A percentile compares a stretch with the other conserved stretches of the same genome.
These are phyloP conservation scores for Papiliotrema flavescens DNA, from an alignment of 1,284 basidiomycete species.

Conservation along the genomic window DNA sequence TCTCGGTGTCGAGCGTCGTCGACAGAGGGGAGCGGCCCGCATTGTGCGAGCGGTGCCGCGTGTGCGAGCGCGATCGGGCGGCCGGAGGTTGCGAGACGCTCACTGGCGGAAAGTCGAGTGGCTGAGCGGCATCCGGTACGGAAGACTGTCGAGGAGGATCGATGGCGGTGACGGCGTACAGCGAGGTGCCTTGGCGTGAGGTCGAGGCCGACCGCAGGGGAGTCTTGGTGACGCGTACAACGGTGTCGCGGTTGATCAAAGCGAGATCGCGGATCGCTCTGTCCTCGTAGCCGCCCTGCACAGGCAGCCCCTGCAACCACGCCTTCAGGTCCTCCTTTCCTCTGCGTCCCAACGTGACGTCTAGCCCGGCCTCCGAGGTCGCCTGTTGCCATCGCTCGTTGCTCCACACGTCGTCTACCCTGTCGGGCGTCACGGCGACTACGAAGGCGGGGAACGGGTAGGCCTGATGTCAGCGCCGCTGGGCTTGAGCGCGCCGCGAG, in stretches of 20 bases:
- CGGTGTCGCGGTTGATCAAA: conserved; percentile 2
- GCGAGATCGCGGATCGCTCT: conserved; percentile 1
- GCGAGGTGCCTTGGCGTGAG: neutral
- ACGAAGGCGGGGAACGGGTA: conserved; percentile 36
- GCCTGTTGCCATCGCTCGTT: conserved; percentile 25
- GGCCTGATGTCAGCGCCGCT: conserved; percentile 18
- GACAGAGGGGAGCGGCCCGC: too few relatives aligned
- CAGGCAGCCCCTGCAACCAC: conserved; percentile 23
- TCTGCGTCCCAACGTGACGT: conserved; percentile 17
- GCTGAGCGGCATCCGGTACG: too few relatives aligned
- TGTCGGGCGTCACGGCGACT: conserved; percentile 25
- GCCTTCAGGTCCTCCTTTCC: conserved; percentile 16
- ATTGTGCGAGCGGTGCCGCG: neutral
- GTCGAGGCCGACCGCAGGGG: neutral
- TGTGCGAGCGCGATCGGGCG: neutral
- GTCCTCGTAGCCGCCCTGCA: too few relatives aligned
- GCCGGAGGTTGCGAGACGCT: neutral
- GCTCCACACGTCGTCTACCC: conserved; percentile 22
- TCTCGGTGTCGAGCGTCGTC: too few relatives aligned
- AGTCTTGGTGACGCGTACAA: neutral
- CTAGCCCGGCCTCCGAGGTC: conserved; percentile 14
- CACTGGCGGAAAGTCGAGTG: neutral
- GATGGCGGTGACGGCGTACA: neutral
- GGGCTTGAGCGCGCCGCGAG: too few relatives aligned
- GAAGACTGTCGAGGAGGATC: too few relatives aligned